Percentiles rank a stretch among this genome's conserved stretches.
Conservation (phyloP, 768 basidiomycete genomes). For the Rossbeevera mucosa region DNA sequence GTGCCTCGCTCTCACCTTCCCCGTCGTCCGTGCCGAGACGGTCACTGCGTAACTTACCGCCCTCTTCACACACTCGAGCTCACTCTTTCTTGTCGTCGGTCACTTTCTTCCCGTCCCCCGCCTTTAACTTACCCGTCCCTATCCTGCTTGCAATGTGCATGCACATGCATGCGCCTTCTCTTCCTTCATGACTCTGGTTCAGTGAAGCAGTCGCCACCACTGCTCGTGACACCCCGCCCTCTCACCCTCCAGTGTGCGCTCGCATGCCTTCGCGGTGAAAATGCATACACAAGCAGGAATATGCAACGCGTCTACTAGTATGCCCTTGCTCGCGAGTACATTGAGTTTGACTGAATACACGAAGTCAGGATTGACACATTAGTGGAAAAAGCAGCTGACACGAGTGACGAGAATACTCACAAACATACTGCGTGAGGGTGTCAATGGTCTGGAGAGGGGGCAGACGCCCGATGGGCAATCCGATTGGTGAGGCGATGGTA, state of each 20-base stretch:
- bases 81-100: no score
- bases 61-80: no score
- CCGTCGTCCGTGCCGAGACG: no score
- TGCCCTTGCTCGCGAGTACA: background rate
- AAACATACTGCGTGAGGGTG: background rate
- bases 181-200: background rate
- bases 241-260: background rate
- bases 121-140: no score
- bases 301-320: background rate
- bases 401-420: background rate
- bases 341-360: background rate
- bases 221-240: background rate
- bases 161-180: background rate
- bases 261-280: background rate
- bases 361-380: background rate
- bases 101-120: no score
- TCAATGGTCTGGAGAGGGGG: background rate
- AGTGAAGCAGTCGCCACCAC: no score
- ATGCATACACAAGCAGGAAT: background rate
- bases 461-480: no score
- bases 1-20: no score
- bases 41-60: no score
- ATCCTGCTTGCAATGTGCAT: background rate
- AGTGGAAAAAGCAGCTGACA: background rate
- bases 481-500: no score